Evolutionary conservation across 139 green algal genomes (phyloP), one percentile per base, ranked within the genome.

Genomic region (Picochlorum costavermella): DNA sequence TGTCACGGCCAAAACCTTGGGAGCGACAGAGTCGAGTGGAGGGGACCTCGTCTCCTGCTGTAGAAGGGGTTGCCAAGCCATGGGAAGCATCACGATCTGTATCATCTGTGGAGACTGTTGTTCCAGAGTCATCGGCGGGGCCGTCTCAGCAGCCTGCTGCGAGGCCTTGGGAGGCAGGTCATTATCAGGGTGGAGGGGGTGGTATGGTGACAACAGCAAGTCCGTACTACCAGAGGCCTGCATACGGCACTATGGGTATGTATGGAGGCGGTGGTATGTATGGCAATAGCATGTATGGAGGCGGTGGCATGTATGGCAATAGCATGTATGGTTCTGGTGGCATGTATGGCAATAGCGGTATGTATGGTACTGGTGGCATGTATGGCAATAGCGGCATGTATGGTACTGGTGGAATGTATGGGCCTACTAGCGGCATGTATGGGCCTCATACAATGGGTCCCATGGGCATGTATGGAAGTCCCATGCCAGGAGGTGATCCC

Each of bases 11-110:
- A 14, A 83, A 83, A 46, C 77, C 77, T 1, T 83, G 77, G 77
- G 77, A 83, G 64, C 61, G 74, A n/a, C 37, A 33, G 53, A 60
- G 56, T 14, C 30, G 23, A 10, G 53, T 9, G 0, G 44, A 28
- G 9, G 36, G 12, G 11, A 33, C 62, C 11, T 31, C 30, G 6
- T 25, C 61, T 60, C 70, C 53, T 20, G 36, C 50, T 2, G 67
- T 61, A 3, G 57, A 75, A 11, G 50, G 65, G 1, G 71, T 81
- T 4, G 72, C 83, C 26, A 89, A 89, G 57, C 83, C 83, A 3
- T 89, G 83, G 83, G 83, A 88, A 36, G 33, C 8, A 40, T 64
- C 63, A 0, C 50, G 58, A 9, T 60, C 36, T 29, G 71, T 62
- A 31, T 49, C 20, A 17, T 17, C 12, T 28, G 20, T 16, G 6